A percentile compares a stretch with the other conserved stretches of the same genome.
Conservation (phyloP, 2,329 filamentous ascomycete species). For the Penicillium sp. region DNA sequence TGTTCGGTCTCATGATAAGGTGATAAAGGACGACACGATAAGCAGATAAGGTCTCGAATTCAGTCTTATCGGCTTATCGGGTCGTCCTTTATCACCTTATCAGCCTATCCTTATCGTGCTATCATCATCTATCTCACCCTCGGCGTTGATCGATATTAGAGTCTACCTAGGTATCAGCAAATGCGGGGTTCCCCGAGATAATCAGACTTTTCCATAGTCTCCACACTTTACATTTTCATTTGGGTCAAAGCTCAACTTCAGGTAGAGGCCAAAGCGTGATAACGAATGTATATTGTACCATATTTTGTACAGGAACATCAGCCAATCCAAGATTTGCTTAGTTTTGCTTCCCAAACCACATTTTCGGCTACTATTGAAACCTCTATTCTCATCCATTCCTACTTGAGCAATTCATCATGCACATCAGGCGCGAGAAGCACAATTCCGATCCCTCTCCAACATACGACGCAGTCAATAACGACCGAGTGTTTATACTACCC, state of each 20-base stretch:
- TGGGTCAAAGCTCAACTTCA: not conserved
- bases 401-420: not conserved
- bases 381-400: not conserved
- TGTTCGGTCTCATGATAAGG: not conserved
- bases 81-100: not conserved
- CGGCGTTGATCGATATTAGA: not conserved
- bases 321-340: not conserved
- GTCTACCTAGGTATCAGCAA: not conserved
- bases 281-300: not conserved
- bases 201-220: not conserved
- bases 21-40: not conserved
- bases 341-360: not conserved
- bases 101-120: not conserved
- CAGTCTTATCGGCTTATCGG: not conserved
- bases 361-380: not conserved
- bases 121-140: too few relatives aligned
- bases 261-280: not conserved
- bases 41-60: not conserved
- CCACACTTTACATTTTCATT: not conserved
- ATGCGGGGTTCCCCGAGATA: not conserved
- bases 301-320: not conserved
- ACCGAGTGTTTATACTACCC: not conserved
- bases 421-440: not conserved
- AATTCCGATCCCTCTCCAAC: not conserved
- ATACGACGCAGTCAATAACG: not conserved